phyloP scores from a whole-genome alignment of 2,329 filamentous ascomycete species.

The Alternaria sp. region DNA sequence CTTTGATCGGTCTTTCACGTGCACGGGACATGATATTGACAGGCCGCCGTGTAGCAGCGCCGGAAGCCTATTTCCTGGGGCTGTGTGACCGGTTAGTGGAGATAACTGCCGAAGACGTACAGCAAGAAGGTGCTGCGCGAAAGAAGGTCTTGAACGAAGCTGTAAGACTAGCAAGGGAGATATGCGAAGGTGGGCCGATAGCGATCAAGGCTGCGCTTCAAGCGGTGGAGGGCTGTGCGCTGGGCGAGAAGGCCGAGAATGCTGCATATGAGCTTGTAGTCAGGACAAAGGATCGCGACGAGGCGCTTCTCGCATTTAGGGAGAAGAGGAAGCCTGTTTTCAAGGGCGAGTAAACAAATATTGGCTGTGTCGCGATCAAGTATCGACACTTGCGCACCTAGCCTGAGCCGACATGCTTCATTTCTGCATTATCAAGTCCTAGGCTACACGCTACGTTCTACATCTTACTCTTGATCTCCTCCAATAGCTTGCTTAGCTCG shows the following conservation, averaged over 20 bases:
- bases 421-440: slow-evolving; percentile 6
- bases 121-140: slow-evolving; percentile 64
- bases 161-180: slow-evolving; percentile 80
- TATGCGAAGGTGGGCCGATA: slow-evolving; percentile 88
- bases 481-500: slow-evolving; percentile 77
- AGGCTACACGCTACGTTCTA: slow-evolving; percentile 48
- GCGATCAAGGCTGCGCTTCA: slow-evolving; percentile 81
- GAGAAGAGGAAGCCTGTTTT: slow-evolving; percentile 79
- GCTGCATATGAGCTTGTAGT: slow-evolving; percentile 86
- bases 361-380: not conserved
- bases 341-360: slow-evolving; percentile 56
- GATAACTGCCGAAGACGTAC: slow-evolving; percentile 67
- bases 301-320: slow-evolving; percentile 86
- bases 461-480: slow-evolving; percentile 91
- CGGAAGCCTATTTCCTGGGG: slow-evolving; percentile 91
- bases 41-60: slow-evolving; percentile 80
- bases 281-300: slow-evolving; percentile 83
- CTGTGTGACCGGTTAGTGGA: slow-evolving; percentile 91
- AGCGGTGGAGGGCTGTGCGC: slow-evolving; percentile 74
- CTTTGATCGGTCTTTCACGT: slow-evolving; percentile 78
- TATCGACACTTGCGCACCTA: not conserved
- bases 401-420: slow-evolving; percentile 25
- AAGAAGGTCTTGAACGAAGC: slow-evolving; percentile 77
- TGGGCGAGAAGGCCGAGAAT: slow-evolving; percentile 81
- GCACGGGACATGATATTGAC: slow-evolving; percentile 93